These are phyloP conservation scores for Abrus precatorius DNA, from an alignment of 306 rosid genomes.

Conservation along the genomic window DNA sequence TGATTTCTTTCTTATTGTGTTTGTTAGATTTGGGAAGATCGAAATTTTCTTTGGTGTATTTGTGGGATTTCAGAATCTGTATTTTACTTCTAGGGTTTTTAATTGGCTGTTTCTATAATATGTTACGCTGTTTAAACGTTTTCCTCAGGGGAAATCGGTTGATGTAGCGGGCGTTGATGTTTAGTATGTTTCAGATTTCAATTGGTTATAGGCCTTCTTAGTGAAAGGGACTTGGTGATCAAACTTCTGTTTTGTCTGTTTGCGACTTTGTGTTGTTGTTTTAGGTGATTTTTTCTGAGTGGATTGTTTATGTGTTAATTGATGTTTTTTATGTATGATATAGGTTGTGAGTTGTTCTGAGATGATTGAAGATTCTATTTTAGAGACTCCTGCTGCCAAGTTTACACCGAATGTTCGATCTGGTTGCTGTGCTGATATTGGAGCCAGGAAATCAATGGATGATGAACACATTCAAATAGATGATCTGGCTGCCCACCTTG, in stretches of 20 bases:
- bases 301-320: constrained; percentile 1
- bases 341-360: constrained; percentile 67
- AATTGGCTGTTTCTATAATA: not conserved
- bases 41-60: not conserved
- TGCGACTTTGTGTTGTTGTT: not conserved
- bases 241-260: not conserved
- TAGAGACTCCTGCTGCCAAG: constrained; percentile 54
- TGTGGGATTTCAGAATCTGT: not conserved
- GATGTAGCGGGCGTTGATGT: not conserved
- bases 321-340: constrained; percentile 21
- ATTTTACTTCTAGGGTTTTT: constrained; percentile 12
- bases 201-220: constrained; percentile 2
- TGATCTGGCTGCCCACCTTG: constrained; percentile 73
- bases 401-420: constrained; percentile 75
- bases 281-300: not conserved
- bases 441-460: constrained; percentile 77
- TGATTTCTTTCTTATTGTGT: not conserved
- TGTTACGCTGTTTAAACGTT: not conserved
- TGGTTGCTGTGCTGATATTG: constrained; percentile 82
- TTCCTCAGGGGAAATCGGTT: constrained; percentile 2
- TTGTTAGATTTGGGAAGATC: constrained; percentile 17
- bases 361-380: constrained; percentile 46
- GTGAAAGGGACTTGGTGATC: constrained; percentile 33
- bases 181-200: not conserved
- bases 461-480: constrained; percentile 87